Base-by-base conservation (phyloP, 2,329 filamentous ascomycete species). In the Emergomyces orientalis region DNA sequence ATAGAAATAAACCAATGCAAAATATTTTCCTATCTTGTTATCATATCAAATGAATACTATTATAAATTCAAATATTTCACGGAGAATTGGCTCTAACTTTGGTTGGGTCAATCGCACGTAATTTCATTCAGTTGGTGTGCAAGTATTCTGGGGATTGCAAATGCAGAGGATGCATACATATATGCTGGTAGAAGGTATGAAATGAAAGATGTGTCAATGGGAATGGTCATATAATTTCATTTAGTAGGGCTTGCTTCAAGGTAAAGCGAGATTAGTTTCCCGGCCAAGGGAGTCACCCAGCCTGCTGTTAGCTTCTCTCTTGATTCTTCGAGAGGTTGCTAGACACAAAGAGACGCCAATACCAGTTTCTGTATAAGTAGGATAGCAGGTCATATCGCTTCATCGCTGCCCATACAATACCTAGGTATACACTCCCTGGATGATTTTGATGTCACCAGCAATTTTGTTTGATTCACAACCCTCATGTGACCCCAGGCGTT, bases 1-100 rank as follows among this genome's bases (percentile, higher is more conserved):
- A 77, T 72, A 71, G 68, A 69, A 69, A 73, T 69, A 71, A 69
- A 67, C 63, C 67, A 70, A 69, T 69, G 67, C 56, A 32, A 17
- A 47, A 59, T 41, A 59, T 7, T 59, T 59, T 47, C 17, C 41
- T 71, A 30, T 61, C 9, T 54, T 30, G 47, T 61, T 54, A 52
- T 37, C 41, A 39, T 39, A 39, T 56, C 54, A 39, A 25, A 56
- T 54, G 2, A 32, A 34, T 54, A 54, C 17, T 4, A 54, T n/a
- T 32, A 22, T 37, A 22, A 25, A 37, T 32, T 19, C 19, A 17
- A 11, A 6, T 22, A 34, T 55, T 11, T 55, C 13, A 3, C 19
- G 4, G 30, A 37, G 22, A 30, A 30, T 51, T 30, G n/a, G 14
- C 11, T 27, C 13, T 5, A 14, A 51, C 13, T n/a, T 47, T 30